Percentiles rank a stretch among this genome's conserved stretches.
Evolutionary conservation across 257 asterid genomes (phyloP).

Genomic region (Solanum medicagineum): DNA sequence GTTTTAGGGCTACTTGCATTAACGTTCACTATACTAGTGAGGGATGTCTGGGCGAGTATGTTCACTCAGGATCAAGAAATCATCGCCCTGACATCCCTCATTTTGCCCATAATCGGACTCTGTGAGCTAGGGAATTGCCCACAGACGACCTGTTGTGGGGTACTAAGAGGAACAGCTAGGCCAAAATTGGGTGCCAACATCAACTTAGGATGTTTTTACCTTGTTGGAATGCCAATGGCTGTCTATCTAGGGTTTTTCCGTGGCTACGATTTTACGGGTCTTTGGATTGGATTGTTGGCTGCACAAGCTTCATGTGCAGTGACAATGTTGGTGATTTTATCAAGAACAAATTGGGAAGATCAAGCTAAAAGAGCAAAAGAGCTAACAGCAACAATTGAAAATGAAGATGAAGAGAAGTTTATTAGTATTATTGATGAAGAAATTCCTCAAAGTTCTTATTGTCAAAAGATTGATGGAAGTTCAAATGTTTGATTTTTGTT

Average conservation of each 20-base stretch:
- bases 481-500: neutral
- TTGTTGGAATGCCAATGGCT: slow-evolving; percentile 53
- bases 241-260: slow-evolving; percentile 23
- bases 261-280: slow-evolving; percentile 29
- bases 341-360: slow-evolving; percentile 40
- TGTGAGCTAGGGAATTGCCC: slow-evolving; percentile 71
- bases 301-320: slow-evolving; percentile 43
- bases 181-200: slow-evolving; percentile 46
- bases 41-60: slow-evolving; percentile 38
- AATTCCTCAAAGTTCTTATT: slow-evolving; percentile 4
- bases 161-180: slow-evolving; percentile 44
- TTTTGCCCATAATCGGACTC: slow-evolving; percentile 44
- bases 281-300: slow-evolving; percentile 52
- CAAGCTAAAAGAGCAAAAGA: slow-evolving; percentile 37
- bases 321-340: slow-evolving; percentile 28
- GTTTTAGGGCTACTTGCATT: slow-evolving; percentile 24
- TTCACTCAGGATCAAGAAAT: slow-evolving; percentile 44
- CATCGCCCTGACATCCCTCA: slow-evolving; percentile 18
- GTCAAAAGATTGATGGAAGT: neutral
- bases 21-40: slow-evolving; percentile 17
- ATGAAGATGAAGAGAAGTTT: slow-evolving; percentile 4
- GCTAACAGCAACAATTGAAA: slow-evolving; percentile 17
- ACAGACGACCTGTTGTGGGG: slow-evolving; percentile 51
- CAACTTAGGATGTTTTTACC: slow-evolving; percentile 46
- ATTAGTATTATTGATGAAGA: slow-evolving; percentile 5